Conservation (phyloP, 2,329 filamentous ascomycete species). For the Ascochyta viciae-villosae region DNA sequence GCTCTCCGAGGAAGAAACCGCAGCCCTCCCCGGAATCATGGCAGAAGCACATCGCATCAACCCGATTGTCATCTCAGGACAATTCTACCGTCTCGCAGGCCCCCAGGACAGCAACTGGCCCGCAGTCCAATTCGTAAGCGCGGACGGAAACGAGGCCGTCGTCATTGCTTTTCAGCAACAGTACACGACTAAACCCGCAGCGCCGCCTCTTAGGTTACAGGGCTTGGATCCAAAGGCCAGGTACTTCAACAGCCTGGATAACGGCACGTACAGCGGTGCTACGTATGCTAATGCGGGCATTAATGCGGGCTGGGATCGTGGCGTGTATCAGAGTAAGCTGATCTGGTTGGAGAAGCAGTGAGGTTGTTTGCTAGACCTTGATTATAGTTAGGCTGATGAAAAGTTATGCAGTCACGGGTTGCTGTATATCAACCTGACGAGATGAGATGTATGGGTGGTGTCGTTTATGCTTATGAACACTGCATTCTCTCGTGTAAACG, state of each 20-base stretch:
- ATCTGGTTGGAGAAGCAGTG: conserved; percentile 61
- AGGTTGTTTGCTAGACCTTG: background rate
- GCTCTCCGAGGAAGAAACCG: conserved; percentile 60
- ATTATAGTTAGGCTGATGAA: background rate
- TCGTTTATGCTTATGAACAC: too few species aligned
- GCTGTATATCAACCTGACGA: too few species aligned
- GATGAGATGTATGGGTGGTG: too few species aligned
- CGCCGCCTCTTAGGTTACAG: conserved; percentile 62
- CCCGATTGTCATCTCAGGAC: conserved; percentile 64
- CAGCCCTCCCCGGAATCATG: conserved; percentile 62
- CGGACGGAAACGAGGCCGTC: conserved; percentile 58
- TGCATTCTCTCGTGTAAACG: too few species aligned
- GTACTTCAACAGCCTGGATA: conserved; percentile 61
- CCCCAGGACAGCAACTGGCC: conserved; percentile 69
- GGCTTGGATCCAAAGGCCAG: conserved; percentile 63
- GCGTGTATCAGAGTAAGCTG: conserved; percentile 65
- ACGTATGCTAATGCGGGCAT: conserved; percentile 70
- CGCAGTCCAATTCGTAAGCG: conserved; percentile 65
- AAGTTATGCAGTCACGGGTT: background rate
- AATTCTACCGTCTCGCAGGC: conserved; percentile 65
- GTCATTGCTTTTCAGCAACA: conserved; percentile 68
- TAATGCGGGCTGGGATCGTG: conserved; percentile 57
- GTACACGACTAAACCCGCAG: conserved; percentile 60
- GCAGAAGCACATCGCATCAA: conserved; percentile 63
- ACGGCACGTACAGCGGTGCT: conserved; percentile 61